Percentiles rank a stretch among this genome's conserved stretches.
Conservation (phyloP, 2,329 filamentous ascomycete species). For the Atkinsonella hypoxylon region DNA sequence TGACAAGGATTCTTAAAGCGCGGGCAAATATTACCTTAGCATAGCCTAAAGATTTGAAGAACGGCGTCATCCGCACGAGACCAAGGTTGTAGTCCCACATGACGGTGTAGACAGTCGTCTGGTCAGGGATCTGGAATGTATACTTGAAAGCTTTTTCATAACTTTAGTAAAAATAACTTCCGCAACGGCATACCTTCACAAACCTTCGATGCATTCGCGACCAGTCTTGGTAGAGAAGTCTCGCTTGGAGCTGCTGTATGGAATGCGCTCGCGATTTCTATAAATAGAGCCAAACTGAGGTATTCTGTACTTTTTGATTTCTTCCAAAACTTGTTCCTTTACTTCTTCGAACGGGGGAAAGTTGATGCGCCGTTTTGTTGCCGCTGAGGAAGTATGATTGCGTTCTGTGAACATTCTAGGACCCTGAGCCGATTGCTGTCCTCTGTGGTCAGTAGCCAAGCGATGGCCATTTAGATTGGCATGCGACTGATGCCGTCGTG, state of each 20-base stretch:
- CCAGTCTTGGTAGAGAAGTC: constrained; percentile 78
- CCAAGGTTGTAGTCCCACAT: constrained; percentile 98
- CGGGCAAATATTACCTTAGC: constrained; percentile 52
- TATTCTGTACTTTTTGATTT: constrained; percentile 47
- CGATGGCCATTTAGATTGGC: not conserved
- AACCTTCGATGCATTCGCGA: constrained; percentile 80
- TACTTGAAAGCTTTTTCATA: constrained; percentile 62
- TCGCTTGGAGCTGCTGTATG: constrained; percentile 92
- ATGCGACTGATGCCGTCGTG: not conserved
- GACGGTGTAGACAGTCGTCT: constrained; percentile 57
- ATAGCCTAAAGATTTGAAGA: constrained; percentile 85
- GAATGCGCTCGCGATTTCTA: constrained; percentile 62
- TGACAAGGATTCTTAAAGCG: constrained; percentile 8
- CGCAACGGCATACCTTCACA: constrained; percentile 6
- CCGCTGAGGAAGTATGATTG: not conserved
- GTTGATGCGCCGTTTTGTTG: constrained; percentile 29
- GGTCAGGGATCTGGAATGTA: constrained; percentile 58
- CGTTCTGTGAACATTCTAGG: not conserved
- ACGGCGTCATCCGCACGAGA: constrained; percentile 82
- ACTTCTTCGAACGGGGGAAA: constrained; percentile 63
- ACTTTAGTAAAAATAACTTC: not conserved
- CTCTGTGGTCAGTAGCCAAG: not conserved
- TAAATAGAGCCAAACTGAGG: constrained; percentile 52
- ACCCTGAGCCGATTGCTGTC: not conserved
- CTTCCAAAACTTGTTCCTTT: constrained; percentile 34